A percentile compares a stretch with the other conserved stretches of the same genome.
Conservation (phyloP, 139 green algal species). For the Asterochloris sp. region DNA sequence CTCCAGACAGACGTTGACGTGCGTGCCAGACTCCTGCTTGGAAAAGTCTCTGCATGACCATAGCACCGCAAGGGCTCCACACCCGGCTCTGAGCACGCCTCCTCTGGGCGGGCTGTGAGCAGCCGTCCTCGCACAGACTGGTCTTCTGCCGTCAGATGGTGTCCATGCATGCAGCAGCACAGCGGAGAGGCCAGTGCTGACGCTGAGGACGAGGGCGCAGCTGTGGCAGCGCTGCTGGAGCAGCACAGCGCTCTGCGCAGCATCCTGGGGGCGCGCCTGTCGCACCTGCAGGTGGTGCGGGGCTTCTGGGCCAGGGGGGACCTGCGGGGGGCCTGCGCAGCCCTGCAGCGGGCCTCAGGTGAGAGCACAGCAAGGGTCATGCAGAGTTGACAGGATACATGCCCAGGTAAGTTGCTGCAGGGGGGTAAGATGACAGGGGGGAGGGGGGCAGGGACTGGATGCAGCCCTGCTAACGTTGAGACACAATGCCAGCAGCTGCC, state of each 20-base stretch:
- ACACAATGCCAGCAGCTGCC: too few relatives aligned
- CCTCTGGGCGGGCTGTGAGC: too few relatives aligned
- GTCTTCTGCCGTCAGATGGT: not conserved
- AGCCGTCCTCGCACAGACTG: too few relatives aligned
- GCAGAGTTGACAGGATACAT: not conserved
- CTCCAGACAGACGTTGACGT: too few relatives aligned
- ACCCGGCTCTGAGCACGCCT: too few relatives aligned
- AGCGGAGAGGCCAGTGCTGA: not conserved
- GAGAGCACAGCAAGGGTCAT: not conserved
- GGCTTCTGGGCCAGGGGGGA: conserved; percentile 34
- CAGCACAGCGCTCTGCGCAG: conserved; percentile 4
- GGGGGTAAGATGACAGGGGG: not conserved
- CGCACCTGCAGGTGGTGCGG: conserved; percentile 15
- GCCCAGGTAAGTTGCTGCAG: not conserved
- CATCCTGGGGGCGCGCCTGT: not conserved
- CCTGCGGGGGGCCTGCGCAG: conserved; percentile 21
- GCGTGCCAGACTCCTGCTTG: not conserved
- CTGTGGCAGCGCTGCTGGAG: conserved; percentile 2
- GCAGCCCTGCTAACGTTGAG: not conserved
- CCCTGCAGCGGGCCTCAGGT: conserved; percentile 16
- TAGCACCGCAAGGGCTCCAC: too few relatives aligned
- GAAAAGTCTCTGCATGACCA: not conserved
- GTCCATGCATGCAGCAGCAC: not conserved
- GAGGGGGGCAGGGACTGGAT: not conserved
- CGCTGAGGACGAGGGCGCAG: not conserved